Conservation (phyloP, 2,329 filamentous ascomycete species). For the Pseudogymnoascus sp. region DNA sequence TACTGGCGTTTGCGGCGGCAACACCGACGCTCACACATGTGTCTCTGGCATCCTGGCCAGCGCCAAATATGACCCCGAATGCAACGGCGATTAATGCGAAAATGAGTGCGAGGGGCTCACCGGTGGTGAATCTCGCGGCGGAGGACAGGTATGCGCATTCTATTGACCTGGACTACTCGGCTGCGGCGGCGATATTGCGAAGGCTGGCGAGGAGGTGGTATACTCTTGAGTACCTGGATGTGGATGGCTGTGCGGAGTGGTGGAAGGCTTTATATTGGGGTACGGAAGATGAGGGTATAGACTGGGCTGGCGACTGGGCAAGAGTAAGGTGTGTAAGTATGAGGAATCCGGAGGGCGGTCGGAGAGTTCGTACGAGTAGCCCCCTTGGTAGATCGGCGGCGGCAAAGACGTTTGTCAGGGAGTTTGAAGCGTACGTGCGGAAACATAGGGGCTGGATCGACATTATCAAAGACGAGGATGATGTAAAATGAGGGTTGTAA, state of each 20-base stretch:
- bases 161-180: conserved; percentile 51
- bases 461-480: neutral
- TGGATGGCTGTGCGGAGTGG: conserved; percentile 53
- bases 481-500: neutral
- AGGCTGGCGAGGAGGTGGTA: conserved; percentile 48
- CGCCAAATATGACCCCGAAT: conserved; percentile 48
- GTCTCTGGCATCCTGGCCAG: conserved; percentile 54
- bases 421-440: neutral
- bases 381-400: neutral
- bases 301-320: neutral
- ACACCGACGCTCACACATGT: conserved; percentile 50
- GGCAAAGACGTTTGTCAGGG: neutral
- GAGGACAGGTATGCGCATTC: conserved; percentile 50
- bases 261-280: conserved; percentile 20
- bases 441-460: conserved; percentile 1
- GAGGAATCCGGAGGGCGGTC: neutral
- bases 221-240: conserved; percentile 50
- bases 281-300: neutral
- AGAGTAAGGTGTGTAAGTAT: neutral
- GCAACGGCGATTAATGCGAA: conserved; percentile 36
- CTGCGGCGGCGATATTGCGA: conserved; percentile 47
- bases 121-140: conserved; percentile 42
- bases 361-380: neutral
- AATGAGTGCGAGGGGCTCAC: conserved; percentile 36
- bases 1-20: conserved; percentile 45